Evolutionary conservation across 805 yeast species (phyloP).

Genomic region (Candida cerambycidarum): DNA sequence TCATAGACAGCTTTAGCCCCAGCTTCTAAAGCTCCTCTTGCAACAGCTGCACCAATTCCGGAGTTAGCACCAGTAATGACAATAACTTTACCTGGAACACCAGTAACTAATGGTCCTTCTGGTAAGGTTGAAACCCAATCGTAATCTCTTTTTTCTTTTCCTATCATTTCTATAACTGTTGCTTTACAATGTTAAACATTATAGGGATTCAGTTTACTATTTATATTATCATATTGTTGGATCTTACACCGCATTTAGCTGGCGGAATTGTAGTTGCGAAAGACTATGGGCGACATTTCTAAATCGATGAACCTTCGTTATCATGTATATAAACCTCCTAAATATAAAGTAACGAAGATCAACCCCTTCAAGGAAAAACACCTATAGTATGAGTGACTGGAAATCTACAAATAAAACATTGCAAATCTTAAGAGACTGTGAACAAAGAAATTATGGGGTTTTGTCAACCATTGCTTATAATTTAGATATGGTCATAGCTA

Average conservation of each 20-base stretch:
- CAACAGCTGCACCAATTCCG: constrained; percentile 80
- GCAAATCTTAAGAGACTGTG: constrained; percentile 28
- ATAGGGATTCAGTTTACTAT: neutral
- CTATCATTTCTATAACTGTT: constrained; percentile 4
- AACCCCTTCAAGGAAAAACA: too few relatives aligned
- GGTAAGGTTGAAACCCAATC: constrained; percentile 10
- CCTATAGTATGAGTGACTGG: too few relatives aligned
- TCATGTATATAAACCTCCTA: too few relatives aligned
- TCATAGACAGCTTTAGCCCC: constrained; percentile 86
- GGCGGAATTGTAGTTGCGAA: neutral
- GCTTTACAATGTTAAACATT: too few relatives aligned
- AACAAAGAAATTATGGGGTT: constrained; percentile 29
- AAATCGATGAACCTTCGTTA: too few relatives aligned
- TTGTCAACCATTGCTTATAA: constrained; percentile 35
- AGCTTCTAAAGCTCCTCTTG: constrained; percentile 49
- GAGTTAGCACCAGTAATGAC: constrained; percentile 78
- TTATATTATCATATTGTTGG: neutral
- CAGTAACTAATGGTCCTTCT: constrained; percentile 10
- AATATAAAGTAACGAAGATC: too few relatives aligned
- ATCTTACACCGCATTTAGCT: neutral
- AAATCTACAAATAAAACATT: constrained; percentile 19
- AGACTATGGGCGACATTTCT: too few relatives aligned
- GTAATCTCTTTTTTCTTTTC: constrained; percentile 13
- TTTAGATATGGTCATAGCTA: constrained; percentile 31
- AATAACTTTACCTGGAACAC: constrained; percentile 63